Percentiles rank a stretch among this genome's conserved stretches.
Evolutionary conservation across 2,329 filamentous ascomycete genomes (phyloP).

Genomic region (Cordyceps javanica): DNA sequence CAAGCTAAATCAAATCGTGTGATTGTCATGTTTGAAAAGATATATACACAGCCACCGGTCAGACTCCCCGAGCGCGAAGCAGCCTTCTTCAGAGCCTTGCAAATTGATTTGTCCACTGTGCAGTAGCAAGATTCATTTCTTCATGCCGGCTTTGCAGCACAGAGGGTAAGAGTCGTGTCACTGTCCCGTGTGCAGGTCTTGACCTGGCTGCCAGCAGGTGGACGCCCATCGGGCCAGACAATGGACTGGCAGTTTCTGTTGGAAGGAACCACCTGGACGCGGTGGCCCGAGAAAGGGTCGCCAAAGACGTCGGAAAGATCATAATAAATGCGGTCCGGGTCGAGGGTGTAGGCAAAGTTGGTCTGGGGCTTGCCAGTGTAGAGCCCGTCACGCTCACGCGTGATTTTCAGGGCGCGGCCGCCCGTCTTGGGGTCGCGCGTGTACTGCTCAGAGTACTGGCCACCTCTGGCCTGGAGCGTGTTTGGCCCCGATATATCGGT

Average conservation of each 20-base stretch:
- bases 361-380: slow-evolving; percentile 34
- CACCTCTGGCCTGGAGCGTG: slow-evolving; percentile 19
- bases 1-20: neutral
- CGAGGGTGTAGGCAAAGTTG: slow-evolving; percentile 34
- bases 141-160: slow-evolving; percentile 17
- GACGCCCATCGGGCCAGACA: slow-evolving; percentile 28
- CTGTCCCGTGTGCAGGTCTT: slow-evolving; percentile 28
- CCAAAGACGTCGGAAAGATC: slow-evolving; percentile 36
- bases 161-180: slow-evolving; percentile 32
- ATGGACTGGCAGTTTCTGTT: slow-evolving; percentile 28
- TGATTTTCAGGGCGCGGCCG: slow-evolving; percentile 34
- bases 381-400: slow-evolving; percentile 27
- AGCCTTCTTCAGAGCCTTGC: too few species aligned
- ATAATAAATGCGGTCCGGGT: slow-evolving; percentile 30
- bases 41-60: neutral
- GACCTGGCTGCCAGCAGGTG: slow-evolving; percentile 31
- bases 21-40: neutral
- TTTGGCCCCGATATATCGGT: slow-evolving; percentile 20
- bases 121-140: neutral
- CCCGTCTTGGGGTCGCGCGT: slow-evolving; percentile 30
- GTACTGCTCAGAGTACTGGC: slow-evolving; percentile 28
- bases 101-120: too few species aligned
- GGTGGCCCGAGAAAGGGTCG: slow-evolving; percentile 29
- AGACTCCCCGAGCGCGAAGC: neutral
- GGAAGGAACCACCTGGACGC: slow-evolving; percentile 25